Evolutionary conservation across 495 filamentous ascomycete species (phyloP).

Genomic region (Aspergillus steynii): DNA sequence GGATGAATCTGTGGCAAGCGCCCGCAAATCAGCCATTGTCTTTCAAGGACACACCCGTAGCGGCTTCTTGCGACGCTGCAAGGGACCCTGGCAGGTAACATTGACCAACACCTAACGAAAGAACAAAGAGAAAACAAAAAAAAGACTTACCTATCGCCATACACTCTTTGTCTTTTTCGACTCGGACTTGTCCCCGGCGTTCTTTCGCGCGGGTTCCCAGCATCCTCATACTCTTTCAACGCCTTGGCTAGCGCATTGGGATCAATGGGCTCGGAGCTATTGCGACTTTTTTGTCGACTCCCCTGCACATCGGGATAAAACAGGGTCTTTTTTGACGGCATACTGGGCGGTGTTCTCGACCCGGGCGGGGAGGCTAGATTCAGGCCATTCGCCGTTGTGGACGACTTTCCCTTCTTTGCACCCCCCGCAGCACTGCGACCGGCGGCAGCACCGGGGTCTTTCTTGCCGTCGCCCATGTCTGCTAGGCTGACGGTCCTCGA

Average conservation of each 20-base stretch:
- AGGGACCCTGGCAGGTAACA: neutral
- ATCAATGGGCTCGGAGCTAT: constrained; percentile 59
- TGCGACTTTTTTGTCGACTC: constrained; percentile 28
- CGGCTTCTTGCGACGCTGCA: neutral
- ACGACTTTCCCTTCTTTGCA: constrained; percentile 18
- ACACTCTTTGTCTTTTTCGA: constrained; percentile 82
- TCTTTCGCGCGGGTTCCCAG: constrained; percentile 61
- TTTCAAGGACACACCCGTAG: neutral
- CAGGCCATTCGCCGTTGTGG: constrained; percentile 22
- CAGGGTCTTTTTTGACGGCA: constrained; percentile 41
- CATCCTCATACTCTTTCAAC: constrained; percentile 63
- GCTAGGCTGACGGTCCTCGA: neutral
- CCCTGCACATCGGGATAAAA: constrained; percentile 38
- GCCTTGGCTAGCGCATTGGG: constrained; percentile 61
- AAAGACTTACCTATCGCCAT: constrained; percentile 70
- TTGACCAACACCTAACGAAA: neutral
- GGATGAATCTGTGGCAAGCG: constrained; percentile 73
- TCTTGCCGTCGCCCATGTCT: constrained; percentile 26
- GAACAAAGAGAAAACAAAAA: constrained; percentile 9
- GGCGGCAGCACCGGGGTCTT: constrained; percentile 16
- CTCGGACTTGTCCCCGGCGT: constrained; percentile 78
- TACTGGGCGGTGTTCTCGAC: constrained; percentile 47
- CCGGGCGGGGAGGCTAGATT: constrained; percentile 44
- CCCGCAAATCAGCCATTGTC: constrained; percentile 7
- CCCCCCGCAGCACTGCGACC: constrained; percentile 16